Percentiles rank a stretch among this genome's conserved stretches.
These are phyloP conservation scores for Phanerochaete sordida DNA, from an alignment of 768 basidiomycete species.

Conservation along the genomic window DNA sequence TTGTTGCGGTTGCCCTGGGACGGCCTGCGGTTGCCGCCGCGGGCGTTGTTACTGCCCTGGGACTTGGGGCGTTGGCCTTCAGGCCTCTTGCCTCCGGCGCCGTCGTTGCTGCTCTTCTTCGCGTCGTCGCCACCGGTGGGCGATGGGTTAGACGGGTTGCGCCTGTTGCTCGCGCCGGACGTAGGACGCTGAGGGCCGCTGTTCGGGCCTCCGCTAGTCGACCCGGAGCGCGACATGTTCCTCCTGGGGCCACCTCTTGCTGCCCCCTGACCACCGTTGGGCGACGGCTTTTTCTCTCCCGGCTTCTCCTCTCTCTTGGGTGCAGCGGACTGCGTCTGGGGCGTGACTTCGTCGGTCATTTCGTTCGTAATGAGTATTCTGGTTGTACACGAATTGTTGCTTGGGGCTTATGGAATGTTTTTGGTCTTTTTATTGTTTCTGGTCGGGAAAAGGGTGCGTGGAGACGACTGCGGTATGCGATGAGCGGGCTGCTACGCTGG, in stretches of 20 bases:
- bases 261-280: constrained; percentile 32
- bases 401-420: constrained; percentile 37
- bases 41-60: constrained; percentile 24
- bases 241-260: constrained; percentile 59
- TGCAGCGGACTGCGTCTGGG: constrained; percentile 43
- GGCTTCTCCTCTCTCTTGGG: constrained; percentile 61
- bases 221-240: constrained; percentile 46
- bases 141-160: constrained; percentile 27
- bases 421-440: constrained; percentile 45
- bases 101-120: constrained; percentile 55
- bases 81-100: constrained; percentile 39
- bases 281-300: constrained; percentile 45
- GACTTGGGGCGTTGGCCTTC: constrained; percentile 44
- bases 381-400: constrained; percentile 17
- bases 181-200: constrained; percentile 53
- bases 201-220: constrained; percentile 28
- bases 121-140: constrained; percentile 68
- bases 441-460: constrained; percentile 12
- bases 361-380: constrained; percentile 63
- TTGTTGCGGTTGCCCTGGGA: constrained; percentile 55
- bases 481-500: constrained; percentile 1
- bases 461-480: constrained; percentile 12
- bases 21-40: constrained; percentile 50
- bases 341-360: constrained; percentile 80
- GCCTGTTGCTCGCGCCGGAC: constrained; percentile 64